Percentiles rank a stretch among this genome's conserved stretches.
These are phyloP conservation scores for Neurospora hispaniola DNA, from an alignment of 495 filamentous ascomycete genomes.

Conservation along the genomic window DNA sequence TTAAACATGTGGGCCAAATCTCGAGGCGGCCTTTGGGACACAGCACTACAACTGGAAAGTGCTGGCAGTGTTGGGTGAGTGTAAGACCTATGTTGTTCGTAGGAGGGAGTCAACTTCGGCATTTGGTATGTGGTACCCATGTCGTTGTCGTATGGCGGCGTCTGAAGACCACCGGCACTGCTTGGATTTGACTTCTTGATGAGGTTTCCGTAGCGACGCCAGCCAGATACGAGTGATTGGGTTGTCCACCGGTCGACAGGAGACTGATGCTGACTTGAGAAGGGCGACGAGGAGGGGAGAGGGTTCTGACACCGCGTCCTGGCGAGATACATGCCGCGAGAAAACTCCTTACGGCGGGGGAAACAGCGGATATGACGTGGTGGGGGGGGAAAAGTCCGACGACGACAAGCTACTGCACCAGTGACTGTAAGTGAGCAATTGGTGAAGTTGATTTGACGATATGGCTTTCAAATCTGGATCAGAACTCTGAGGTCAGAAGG, in stretches of 20 bases:
- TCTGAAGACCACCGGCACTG: slow-evolving; percentile 30
- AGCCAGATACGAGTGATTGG: not conserved
- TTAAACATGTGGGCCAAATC: not conserved
- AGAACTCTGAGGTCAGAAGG: not conserved
- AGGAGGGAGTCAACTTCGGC: slow-evolving; percentile 25
- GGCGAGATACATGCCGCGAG: not conserved
- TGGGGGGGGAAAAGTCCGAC: not conserved
- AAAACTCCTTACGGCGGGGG: not conserved
- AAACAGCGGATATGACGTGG: not conserved
- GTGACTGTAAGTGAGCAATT: not conserved
- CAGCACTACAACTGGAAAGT: not conserved
- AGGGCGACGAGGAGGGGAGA: not conserved
- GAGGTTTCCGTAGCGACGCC: not conserved
- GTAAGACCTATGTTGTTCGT: slow-evolving; percentile 25
- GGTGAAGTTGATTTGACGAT: not conserved
- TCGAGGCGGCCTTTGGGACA: not conserved
- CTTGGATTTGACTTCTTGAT: not conserved
- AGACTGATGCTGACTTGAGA: not conserved
- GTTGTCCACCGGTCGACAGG: not conserved
- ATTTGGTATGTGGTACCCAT: slow-evolving; percentile 41
- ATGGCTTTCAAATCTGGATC: not conserved
- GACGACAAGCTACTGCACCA: not conserved
- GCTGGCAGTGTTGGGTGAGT: slow-evolving; percentile 1
- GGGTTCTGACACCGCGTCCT: not conserved
- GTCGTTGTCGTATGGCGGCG: slow-evolving; percentile 36